Percentiles rank a stretch among this genome's conserved stretches.
Conservation (phyloP, 2,329 filamentous ascomycete genomes). For the Neophaeococcomyces aloes region DNA sequence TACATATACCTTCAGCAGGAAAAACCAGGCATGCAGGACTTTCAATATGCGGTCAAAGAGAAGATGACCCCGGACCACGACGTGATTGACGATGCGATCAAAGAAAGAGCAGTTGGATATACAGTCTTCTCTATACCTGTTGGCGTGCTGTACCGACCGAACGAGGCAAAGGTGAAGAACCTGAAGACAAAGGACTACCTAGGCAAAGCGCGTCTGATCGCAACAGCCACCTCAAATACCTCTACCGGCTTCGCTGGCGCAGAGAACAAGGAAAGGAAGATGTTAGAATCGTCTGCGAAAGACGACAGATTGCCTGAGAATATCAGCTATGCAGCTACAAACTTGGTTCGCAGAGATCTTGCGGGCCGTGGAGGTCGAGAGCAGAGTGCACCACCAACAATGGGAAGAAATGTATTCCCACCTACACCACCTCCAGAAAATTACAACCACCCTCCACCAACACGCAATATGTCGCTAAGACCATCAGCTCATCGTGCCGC, state of each 20-base stretch:
- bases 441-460: constrained; percentile 45
- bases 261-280: constrained; percentile 51
- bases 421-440: constrained; percentile 96
- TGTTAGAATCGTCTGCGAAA: constrained; percentile 24
- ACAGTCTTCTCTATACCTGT: constrained; percentile 98
- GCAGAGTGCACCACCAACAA: constrained; percentile 66
- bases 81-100: constrained; percentile 94
- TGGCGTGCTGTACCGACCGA: constrained; percentile 87
- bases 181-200: constrained; percentile 96
- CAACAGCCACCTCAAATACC: constrained; percentile 72
- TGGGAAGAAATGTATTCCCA: constrained; percentile 73
- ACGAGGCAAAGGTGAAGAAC: constrained; percentile 96
- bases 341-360: constrained; percentile 79
- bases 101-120: constrained; percentile 90
- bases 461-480: constrained; percentile 21
- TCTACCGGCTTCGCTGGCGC: constrained; percentile 73
- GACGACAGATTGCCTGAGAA: constrained; percentile 77
- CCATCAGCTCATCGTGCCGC: neutral
- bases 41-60: constrained; percentile 83
- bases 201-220: constrained; percentile 87
- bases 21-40: constrained; percentile 80
- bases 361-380: constrained; percentile 58
- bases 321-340: constrained; percentile 83
- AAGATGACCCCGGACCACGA: constrained; percentile 95
- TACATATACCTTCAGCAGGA: constrained; percentile 94